These are phyloP conservation scores for Pythium rishiriense DNA, from an alignment of 352 stramenopile species.

Conservation along the genomic window DNA sequence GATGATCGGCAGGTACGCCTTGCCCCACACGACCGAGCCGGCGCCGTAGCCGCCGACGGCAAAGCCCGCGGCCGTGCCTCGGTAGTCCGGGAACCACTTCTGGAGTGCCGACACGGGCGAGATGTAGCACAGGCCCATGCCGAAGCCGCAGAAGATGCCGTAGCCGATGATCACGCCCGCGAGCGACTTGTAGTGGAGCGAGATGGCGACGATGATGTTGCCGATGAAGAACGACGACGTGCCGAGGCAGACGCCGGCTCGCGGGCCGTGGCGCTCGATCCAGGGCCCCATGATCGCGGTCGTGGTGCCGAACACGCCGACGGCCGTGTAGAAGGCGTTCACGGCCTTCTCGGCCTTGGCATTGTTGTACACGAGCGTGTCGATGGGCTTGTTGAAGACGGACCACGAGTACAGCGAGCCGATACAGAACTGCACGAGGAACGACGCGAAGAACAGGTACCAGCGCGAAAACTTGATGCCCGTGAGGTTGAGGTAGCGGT, in stretches of 20 bases:
- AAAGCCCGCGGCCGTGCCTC: constrained; percentile 62
- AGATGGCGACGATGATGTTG: constrained; percentile 56
- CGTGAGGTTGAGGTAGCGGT: constrained; percentile 31
- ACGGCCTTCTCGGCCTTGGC: constrained; percentile 48
- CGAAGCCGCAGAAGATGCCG: constrained; percentile 60
- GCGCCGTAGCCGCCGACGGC: constrained; percentile 59
- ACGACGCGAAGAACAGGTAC: constrained; percentile 65
- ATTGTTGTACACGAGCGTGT: constrained; percentile 52
- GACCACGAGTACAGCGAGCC: constrained; percentile 75
- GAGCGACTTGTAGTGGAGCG: constrained; percentile 55
- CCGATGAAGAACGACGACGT: constrained; percentile 48
- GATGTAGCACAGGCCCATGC: constrained; percentile 70
- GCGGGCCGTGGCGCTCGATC: constrained; percentile 61
- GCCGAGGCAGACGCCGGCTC: constrained; percentile 42
- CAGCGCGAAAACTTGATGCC: constrained; percentile 54
- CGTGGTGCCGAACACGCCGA: constrained; percentile 55
- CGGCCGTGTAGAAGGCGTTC: constrained; percentile 71
- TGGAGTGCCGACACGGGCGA: constrained; percentile 61
- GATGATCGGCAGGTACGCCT: constrained; percentile 55
- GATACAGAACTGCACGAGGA: constrained; percentile 69
- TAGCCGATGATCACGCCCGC: constrained; percentile 64
- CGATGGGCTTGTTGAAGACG: constrained; percentile 68
- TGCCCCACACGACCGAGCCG: constrained; percentile 61
- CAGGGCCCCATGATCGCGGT: constrained; percentile 56
- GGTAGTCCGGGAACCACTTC: constrained; percentile 80